phyloP scores from a whole-genome alignment of 139 green algal genomes.

The Pseudopediastrum boryanum region DNA sequence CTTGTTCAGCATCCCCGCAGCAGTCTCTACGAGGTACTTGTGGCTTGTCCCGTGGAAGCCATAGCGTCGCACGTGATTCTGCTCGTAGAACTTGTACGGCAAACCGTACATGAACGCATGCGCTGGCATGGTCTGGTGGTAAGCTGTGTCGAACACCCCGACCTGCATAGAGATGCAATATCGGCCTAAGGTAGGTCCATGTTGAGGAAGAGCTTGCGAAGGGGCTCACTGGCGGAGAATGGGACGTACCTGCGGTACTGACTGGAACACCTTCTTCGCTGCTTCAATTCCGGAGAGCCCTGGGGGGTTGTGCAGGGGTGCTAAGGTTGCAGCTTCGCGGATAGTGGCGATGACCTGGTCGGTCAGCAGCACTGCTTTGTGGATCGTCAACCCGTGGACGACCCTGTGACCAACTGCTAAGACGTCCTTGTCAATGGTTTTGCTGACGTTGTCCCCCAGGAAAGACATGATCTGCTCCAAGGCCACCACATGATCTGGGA shows the following conservation, averaged over 20 bases:
- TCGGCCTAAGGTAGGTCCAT: no score
- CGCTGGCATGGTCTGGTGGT: slow-evolving; percentile 86
- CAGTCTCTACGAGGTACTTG: slow-evolving; percentile 71
- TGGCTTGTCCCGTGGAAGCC: slow-evolving; percentile 92
- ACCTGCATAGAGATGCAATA: slow-evolving; percentile 65
- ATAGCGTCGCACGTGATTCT: slow-evolving; percentile 59
- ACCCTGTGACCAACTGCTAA: slow-evolving; percentile 61
- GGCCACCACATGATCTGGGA: slow-evolving; percentile 57
- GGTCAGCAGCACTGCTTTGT: slow-evolving; percentile 60
- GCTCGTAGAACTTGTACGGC: slow-evolving; percentile 76
- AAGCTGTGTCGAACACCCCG: slow-evolving; percentile 94
- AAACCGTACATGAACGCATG: slow-evolving; percentile 87
- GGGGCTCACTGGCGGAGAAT: not conserved
- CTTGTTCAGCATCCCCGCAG: slow-evolving; percentile 65
- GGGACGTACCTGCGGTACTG: slow-evolving; percentile 68
- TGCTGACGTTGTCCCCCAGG: slow-evolving; percentile 48
- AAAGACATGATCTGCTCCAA: slow-evolving; percentile 62
- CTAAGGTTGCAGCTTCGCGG: slow-evolving; percentile 63
- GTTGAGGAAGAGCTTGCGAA: not conserved
- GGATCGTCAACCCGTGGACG: slow-evolving; percentile 83
- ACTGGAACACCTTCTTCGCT: slow-evolving; percentile 59
- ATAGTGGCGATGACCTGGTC: slow-evolving; percentile 62
- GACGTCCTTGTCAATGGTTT: slow-evolving; percentile 51
- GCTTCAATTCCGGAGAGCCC: slow-evolving; percentile 74
- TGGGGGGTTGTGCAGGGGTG: slow-evolving; percentile 90